phyloP scores from a whole-genome alignment of 202 grass and related monocot genomes.

The Thinopyrum obtusiflorum region DNA sequence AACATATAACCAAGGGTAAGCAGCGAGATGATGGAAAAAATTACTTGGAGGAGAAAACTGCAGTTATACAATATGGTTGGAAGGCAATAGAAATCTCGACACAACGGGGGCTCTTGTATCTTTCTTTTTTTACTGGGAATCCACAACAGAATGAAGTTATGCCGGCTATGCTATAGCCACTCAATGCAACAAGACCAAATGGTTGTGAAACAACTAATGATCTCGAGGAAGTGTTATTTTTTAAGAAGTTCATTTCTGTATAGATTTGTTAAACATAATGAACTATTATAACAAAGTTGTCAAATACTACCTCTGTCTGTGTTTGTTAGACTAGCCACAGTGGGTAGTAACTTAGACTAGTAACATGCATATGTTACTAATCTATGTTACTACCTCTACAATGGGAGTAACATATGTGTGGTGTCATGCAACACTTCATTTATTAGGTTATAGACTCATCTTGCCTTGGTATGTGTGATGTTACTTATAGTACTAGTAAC shows the following conservation, averaged over 20 bases:
- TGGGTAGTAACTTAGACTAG: too few relatives aligned
- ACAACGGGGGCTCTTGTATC: neutral
- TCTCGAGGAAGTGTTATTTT: neutral
- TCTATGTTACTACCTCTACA: too few relatives aligned
- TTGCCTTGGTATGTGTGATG: too few relatives aligned
- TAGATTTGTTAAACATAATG: too few relatives aligned
- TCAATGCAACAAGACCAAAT: neutral
- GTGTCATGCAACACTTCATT: too few relatives aligned
- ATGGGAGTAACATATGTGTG: too few relatives aligned
- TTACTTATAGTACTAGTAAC: too few relatives aligned
- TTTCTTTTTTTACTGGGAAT: neutral
- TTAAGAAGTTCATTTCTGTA: neutral
- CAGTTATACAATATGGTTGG: neutral
- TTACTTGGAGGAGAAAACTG: neutral
- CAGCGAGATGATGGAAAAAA: neutral
- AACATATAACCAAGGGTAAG: conserved; percentile 3
- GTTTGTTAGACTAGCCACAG: neutral
- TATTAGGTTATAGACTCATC: too few relatives aligned
- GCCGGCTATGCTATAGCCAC: neutral
- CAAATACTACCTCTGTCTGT: neutral
- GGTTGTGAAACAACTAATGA: neutral
- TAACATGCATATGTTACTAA: too few relatives aligned
- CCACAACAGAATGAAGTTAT: neutral
- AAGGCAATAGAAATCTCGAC: neutral
- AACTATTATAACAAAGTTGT: neutral